Base-by-base conservation (phyloP, 257 asterid species). In the Plantago elongata region DNA sequence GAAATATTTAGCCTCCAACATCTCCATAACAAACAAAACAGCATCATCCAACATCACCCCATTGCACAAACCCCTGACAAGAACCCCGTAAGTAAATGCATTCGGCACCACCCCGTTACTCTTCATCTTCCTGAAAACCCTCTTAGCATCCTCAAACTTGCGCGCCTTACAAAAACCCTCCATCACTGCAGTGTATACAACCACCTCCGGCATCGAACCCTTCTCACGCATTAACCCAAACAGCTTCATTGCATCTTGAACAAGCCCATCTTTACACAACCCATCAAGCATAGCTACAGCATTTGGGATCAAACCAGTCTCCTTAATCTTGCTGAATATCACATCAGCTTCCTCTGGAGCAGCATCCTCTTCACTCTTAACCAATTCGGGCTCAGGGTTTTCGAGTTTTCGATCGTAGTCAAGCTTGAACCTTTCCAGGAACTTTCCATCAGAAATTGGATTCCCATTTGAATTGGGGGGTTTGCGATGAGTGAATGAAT, bases 231-330 rank as follows among this genome's bases (percentile, higher is more conserved):
- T 90, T 71, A 76, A 43, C 9, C 87, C 84, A 34, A 90, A 87
- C 69, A 90, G 83, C 76, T 83, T 83, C 90, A 87, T 82, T 17
- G 96, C 96, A 16, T 90, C 98, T 51, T 83, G 94, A 68, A 85
- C 90, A 60, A 83, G 73, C 60, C 98, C 96, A 37, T 90, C 98
- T 75, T 88, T 92, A 68, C 95, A 92, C 67, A 92, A 68, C 5
- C 95, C 93, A 58, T 88, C 97, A 43, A 88, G 95, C 98, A 92
- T 86, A 5, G 97, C 94, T 54, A 92, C 97, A 11, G 95, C 97
- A 46, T 86, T 88, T 0, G 97, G 95, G 67, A 92, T 84, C 74
- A 92, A 70, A 9, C 97, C 95, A 51, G 95, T 81, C 79, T 80
- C 84, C 82, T 92, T 89, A 93, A 92, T 86, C 73, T 83, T 88